These are phyloP conservation scores for Pascua sp. DNA, from an alignment of 1,284 basidiomycete genomes.

Conservation along the genomic window DNA sequence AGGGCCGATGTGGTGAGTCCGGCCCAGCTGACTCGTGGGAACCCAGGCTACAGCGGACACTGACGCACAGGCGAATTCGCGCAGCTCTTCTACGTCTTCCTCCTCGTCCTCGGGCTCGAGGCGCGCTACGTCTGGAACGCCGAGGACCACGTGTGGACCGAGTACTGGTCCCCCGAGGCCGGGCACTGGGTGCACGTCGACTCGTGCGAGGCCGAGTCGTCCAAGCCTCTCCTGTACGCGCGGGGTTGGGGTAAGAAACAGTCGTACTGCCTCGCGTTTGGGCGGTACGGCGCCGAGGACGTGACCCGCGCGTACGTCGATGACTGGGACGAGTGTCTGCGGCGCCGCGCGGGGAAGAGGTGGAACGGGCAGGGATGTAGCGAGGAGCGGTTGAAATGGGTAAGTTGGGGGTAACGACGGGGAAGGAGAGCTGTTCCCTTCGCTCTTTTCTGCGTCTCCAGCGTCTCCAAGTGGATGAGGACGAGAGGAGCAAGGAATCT, in stretches of 20 bases:
- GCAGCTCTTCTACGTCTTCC: constrained; percentile 52
- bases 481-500: too few species aligned
- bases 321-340: constrained; percentile 38
- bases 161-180: constrained; percentile 41
- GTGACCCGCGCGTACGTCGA: constrained; percentile 51
- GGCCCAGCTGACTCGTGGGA: not conserved
- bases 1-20: constrained; percentile 51
- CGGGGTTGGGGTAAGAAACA: constrained; percentile 54
- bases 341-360: constrained; percentile 7
- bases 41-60: too few species aligned
- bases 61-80: constrained; percentile 45
- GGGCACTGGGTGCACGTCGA: constrained; percentile 54
- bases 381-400: constrained; percentile 37
- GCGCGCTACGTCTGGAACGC: constrained; percentile 50
- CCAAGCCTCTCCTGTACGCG: constrained; percentile 51
- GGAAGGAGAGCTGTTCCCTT: too few species aligned
- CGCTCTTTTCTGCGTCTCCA: too few species aligned
- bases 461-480: too few species aligned
- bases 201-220: constrained; percentile 50
- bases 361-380: constrained; percentile 16
- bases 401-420: constrained; percentile 18
- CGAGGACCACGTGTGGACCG: constrained; percentile 56
- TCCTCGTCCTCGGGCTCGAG: constrained; percentile 48
- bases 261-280: constrained; percentile 52
- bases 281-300: constrained; percentile 49